Percentiles rank a stretch among this genome's conserved stretches.
phyloP scores from a whole-genome alignment of 208 protist genomes.

The Vickermania spadyakhi region DNA sequence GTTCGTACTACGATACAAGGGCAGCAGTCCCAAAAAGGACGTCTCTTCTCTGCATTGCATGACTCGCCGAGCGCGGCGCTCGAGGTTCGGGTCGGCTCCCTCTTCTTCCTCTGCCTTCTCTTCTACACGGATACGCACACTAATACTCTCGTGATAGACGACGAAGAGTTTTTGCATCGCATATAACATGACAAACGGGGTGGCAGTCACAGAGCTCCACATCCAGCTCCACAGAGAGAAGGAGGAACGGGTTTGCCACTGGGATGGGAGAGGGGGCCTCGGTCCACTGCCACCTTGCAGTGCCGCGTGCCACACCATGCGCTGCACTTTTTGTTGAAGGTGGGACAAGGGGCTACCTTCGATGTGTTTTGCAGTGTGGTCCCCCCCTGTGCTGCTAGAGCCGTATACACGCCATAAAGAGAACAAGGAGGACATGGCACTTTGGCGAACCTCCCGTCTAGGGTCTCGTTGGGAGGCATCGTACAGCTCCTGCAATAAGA shows the following conservation, averaged over 20 bases:
- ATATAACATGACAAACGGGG: neutral
- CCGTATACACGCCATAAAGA: conserved; percentile 74
- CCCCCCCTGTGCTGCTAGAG: neutral
- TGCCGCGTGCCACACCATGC: neutral
- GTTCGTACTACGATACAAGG: neutral
- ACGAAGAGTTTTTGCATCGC: neutral
- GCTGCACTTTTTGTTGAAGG: too few relatives aligned
- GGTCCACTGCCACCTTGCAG: too few relatives aligned
- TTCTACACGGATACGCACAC: too few relatives aligned
- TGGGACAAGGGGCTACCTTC: too few relatives aligned
- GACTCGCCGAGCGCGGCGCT: neutral
- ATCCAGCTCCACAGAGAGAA: neutral
- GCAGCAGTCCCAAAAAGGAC: neutral
- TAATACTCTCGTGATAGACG: neutral
- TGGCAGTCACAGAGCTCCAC: neutral
- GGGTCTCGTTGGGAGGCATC: conserved; percentile 21
- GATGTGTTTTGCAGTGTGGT: too few relatives aligned
- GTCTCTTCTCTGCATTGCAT: too few relatives aligned
- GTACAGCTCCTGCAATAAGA: conserved; percentile 28
- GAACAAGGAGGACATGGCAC: conserved; percentile 73
- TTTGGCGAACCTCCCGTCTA: conserved; percentile 76
- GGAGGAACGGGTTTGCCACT: neutral
- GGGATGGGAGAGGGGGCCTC: neutral
- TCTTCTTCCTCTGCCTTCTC: neutral
- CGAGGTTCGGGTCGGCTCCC: neutral